phyloP scores from a whole-genome alignment of 2,329 filamentous ascomycete species.

The Balansia obtecta region DNA sequence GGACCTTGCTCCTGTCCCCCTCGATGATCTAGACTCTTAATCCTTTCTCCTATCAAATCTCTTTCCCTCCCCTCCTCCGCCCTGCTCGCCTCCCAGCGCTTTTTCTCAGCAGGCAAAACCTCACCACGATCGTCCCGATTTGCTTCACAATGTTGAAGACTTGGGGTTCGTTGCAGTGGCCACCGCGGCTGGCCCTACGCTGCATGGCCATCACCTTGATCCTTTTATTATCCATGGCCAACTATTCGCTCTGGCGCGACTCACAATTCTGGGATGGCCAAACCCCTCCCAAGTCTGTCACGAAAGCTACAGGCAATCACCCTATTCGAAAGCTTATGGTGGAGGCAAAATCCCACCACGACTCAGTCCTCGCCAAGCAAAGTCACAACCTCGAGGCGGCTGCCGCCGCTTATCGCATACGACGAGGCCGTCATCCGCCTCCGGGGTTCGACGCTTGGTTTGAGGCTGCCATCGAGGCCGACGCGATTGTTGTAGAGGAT shows the following conservation, averaged over 20 bases:
- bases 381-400: conserved; percentile 37
- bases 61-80: not conserved
- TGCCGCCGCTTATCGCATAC: conserved; percentile 41
- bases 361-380: conserved; percentile 27
- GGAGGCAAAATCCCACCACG: conserved; percentile 31
- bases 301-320: conserved; percentile 22
- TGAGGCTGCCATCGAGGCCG: conserved; percentile 34
- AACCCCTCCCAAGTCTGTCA: conserved; percentile 7
- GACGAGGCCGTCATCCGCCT: conserved; percentile 47
- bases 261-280: conserved; percentile 14
- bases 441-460: conserved; percentile 53
- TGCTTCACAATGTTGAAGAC: conserved; percentile 5
- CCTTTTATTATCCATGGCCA: conserved; percentile 13
- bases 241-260: conserved; percentile 20
- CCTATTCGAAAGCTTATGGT: conserved; percentile 39
- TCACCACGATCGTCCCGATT: not conserved
- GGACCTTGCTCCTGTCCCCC: not conserved
- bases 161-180: conserved; percentile 9
- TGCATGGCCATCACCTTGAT: conserved; percentile 16
- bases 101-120: not conserved
- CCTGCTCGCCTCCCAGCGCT: not conserved
- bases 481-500: conserved; percentile 47
- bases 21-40: not conserved
- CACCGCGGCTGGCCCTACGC: conserved; percentile 18
- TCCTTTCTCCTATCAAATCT: not conserved